Evolutionary conservation across 768 basidiomycete species (phyloP).

Genomic region (Leccinum ochraceum): DNA sequence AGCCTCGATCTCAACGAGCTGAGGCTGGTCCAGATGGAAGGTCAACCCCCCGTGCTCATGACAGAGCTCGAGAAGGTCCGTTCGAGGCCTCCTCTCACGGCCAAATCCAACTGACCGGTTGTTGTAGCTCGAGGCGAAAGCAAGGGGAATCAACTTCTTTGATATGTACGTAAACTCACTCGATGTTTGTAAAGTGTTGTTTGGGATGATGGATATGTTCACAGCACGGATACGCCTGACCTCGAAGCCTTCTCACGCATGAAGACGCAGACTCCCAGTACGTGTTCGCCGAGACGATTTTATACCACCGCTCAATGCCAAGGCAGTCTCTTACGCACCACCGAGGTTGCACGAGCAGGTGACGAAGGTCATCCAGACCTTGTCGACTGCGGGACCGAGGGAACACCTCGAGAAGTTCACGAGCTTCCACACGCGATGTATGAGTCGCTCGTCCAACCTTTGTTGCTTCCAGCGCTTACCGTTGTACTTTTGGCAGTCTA

Average conservation of each 20-base stretch:
- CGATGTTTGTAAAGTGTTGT: neutral
- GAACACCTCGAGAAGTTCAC: constrained; percentile 66
- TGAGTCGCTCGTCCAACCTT: constrained; percentile 25
- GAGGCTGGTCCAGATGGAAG: constrained; percentile 77
- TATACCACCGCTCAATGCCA: constrained; percentile 1
- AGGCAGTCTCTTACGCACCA: constrained; percentile 53
- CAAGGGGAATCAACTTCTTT: constrained; percentile 79
- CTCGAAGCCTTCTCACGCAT: constrained; percentile 46
- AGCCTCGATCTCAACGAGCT: constrained; percentile 69
- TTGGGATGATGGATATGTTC: constrained; percentile 7
- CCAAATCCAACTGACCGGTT: neutral
- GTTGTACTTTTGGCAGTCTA: constrained; percentile 37
- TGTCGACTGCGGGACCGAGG: constrained; percentile 66
- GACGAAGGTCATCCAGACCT: constrained; percentile 59
- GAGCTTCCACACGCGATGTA: constrained; percentile 75
- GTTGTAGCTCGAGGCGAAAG: constrained; percentile 71
- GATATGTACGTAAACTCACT: constrained; percentile 61
- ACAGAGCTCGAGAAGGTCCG: constrained; percentile 87
- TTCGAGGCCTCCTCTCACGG: no score
- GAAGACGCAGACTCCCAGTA: constrained; percentile 41
- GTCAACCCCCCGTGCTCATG: constrained; percentile 72
- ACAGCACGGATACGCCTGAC: constrained; percentile 74
- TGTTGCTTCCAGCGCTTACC: constrained; percentile 2
- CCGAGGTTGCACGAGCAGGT: constrained; percentile 64
- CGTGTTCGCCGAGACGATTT: constrained; percentile 14